Percentiles rank a stretch among this genome's conserved stretches.
Conservation (phyloP, 257 asterid genomes). For the Leonotis leonurus region DNA sequence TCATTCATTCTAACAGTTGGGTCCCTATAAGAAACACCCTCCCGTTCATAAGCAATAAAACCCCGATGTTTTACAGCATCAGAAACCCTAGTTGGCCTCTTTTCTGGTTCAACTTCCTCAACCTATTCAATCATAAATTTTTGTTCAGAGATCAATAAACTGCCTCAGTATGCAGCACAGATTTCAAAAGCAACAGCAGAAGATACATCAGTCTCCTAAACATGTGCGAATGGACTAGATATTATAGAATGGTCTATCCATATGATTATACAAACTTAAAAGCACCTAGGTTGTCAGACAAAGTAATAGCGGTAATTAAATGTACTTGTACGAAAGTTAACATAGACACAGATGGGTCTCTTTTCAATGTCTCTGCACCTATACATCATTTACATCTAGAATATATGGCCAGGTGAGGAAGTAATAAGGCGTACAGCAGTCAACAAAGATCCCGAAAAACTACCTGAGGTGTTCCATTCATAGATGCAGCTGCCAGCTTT, state of each 20-base stretch:
- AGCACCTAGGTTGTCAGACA: not conserved
- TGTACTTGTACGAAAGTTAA: not conserved
- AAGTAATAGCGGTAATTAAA: not conserved
- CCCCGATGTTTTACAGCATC: constrained; percentile 87
- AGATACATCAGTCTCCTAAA: not conserved
- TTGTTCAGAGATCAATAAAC: not conserved
- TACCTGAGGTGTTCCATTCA: constrained; percentile 39
- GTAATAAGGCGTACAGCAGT: not conserved
- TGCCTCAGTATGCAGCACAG: not conserved
- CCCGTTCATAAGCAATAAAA: constrained; percentile 84
- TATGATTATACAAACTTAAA: not conserved
- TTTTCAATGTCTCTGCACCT: not conserved
- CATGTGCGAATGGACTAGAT: not conserved
- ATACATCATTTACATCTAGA: not conserved
- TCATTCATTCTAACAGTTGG: constrained; percentile 69
- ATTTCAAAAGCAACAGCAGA: not conserved
- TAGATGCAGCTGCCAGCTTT: constrained; percentile 55
- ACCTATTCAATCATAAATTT: constrained; percentile 33
- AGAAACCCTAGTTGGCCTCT: constrained; percentile 65
- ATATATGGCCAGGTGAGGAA: not conserved
- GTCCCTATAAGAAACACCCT: constrained; percentile 79
- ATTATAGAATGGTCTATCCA: not conserved
- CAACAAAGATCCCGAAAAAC: not conserved
- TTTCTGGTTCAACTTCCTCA: constrained; percentile 27
- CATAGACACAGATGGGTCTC: not conserved